A percentile compares a stretch with the other conserved stretches of the same genome.
Conservation (phyloP, 176 grass and related monocot genomes). For the Secale cereale region DNA sequence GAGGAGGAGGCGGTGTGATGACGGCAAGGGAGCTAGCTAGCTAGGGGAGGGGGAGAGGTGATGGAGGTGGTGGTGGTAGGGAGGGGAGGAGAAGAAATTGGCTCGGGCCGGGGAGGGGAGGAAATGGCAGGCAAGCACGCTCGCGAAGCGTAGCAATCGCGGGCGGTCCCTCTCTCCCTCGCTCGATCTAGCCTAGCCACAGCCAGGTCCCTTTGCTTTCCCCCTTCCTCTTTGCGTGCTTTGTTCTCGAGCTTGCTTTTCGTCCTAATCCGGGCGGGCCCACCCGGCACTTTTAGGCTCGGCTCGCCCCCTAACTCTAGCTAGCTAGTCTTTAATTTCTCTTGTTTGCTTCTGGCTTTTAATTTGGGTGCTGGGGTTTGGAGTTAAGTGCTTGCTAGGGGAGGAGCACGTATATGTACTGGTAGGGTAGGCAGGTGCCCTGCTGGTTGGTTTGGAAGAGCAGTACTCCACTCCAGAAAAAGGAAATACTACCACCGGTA, state of each 20-base stretch:
- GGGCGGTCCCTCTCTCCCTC: constrained; percentile 45
- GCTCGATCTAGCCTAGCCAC: constrained; percentile 47
- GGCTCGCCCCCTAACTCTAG: background rate
- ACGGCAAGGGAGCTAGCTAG: background rate
- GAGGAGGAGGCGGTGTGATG: background rate
- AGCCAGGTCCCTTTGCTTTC: constrained; percentile 4
- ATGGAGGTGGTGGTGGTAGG: no score
- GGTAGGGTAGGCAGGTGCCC: background rate
- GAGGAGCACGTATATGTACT: no score
- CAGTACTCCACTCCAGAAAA: background rate
- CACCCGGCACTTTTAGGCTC: constrained; percentile 25
- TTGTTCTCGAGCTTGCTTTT: constrained; percentile 34
- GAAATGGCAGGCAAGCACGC: constrained; percentile 99
- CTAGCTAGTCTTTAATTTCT: constrained; percentile 22
- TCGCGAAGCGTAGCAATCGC: constrained; percentile 49
- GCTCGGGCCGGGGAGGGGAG: background rate
- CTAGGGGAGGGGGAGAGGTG: background rate
- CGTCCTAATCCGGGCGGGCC: constrained; percentile 36
- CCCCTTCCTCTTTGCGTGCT: background rate
- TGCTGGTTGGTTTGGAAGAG: background rate
- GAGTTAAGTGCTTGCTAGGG: no score
- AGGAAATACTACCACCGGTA: background rate
- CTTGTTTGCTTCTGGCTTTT: background rate
- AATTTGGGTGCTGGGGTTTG: background rate
- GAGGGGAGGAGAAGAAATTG: background rate